Conservation (phyloP, 2,329 filamentous ascomycete genomes). For the Fusarium pseudograminearum region DNA sequence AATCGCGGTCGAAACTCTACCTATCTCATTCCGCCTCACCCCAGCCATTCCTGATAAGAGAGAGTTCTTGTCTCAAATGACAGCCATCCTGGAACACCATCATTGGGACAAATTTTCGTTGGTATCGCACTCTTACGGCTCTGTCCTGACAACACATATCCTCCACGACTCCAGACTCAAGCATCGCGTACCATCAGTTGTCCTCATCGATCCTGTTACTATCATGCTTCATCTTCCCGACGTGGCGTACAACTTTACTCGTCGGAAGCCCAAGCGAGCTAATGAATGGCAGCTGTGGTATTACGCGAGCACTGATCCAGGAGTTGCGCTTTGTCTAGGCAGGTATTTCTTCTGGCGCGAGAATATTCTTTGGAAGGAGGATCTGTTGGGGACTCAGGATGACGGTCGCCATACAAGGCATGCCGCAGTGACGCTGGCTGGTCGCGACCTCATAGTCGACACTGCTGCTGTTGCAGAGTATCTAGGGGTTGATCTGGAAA, state of each 20-base stretch:
- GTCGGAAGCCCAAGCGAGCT: constrained; percentile 63
- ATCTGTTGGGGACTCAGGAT: constrained; percentile 57
- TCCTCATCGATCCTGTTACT: constrained; percentile 72
- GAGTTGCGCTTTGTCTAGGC: constrained; percentile 72
- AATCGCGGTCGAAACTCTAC: constrained; percentile 74
- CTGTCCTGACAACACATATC: constrained; percentile 71
- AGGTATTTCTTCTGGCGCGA: constrained; percentile 79
- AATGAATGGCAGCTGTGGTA: constrained; percentile 79
- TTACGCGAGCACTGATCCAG: constrained; percentile 75
- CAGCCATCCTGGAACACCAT: constrained; percentile 68
- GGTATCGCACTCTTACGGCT: constrained; percentile 73
- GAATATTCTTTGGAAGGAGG: constrained; percentile 77
- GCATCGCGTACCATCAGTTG: constrained; percentile 61
- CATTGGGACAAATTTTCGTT: constrained; percentile 70
- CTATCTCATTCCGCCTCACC: constrained; percentile 73
- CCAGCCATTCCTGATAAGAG: constrained; percentile 61
- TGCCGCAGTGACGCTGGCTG: constrained; percentile 70
- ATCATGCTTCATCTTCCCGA: constrained; percentile 76
- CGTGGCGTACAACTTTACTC: constrained; percentile 78
- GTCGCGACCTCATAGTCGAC: constrained; percentile 74
- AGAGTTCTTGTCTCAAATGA: constrained; percentile 68
- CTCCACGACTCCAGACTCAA: constrained; percentile 62
- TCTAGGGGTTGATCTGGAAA: constrained; percentile 51
- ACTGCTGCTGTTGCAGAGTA: constrained; percentile 69
- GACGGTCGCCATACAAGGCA: constrained; percentile 45